phyloP scores from a whole-genome alignment of 768 basidiomycete species.

The Boletus pseudopeckii region DNA sequence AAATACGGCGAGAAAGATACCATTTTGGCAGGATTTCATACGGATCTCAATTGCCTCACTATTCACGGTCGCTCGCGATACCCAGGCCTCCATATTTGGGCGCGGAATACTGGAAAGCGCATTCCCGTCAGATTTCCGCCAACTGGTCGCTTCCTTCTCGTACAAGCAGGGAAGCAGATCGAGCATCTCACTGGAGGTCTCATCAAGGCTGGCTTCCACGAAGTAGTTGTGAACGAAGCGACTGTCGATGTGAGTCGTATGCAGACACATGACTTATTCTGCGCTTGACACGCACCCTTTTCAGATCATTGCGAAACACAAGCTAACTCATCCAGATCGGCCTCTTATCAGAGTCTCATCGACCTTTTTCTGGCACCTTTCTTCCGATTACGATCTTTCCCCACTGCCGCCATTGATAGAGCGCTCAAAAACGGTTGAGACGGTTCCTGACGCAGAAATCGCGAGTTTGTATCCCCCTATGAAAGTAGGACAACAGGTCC shows the following conservation, averaged over 20 bases:
- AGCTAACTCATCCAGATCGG: slow-evolving; percentile 58
- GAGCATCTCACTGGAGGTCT: slow-evolving; percentile 83
- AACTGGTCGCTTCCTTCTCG: slow-evolving; percentile 76
- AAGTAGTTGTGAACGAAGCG: slow-evolving; percentile 84
- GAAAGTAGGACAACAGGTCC: slow-evolving; percentile 89
- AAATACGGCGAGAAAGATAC: slow-evolving; percentile 78
- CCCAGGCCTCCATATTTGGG: slow-evolving; percentile 92
- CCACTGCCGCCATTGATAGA: slow-evolving; percentile 55
- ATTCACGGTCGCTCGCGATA: slow-evolving; percentile 85
- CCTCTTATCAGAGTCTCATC: slow-evolving; percentile 94
- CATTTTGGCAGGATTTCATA: slow-evolving; percentile 92
- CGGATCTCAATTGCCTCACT: slow-evolving; percentile 92
- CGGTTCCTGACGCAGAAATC: slow-evolving; percentile 30
- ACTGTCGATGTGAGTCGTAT: slow-evolving; percentile 59
- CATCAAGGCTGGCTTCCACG: slow-evolving; percentile 91
- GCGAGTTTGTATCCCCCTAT: slow-evolving; percentile 55
- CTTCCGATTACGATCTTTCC: slow-evolving; percentile 75
- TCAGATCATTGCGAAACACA: slow-evolving; percentile 64
- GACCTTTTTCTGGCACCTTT: slow-evolving; percentile 95
- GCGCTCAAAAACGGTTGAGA: slow-evolving; percentile 45
- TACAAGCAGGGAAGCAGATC: slow-evolving; percentile 95
- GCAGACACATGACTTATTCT: not conserved
- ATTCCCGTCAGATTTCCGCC: slow-evolving; percentile 84
- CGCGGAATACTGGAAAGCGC: slow-evolving; percentile 86
- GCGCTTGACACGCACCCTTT: not conserved